phyloP scores from a whole-genome alignment of 306 rosid genomes.

The Vigna hirtella region DNA sequence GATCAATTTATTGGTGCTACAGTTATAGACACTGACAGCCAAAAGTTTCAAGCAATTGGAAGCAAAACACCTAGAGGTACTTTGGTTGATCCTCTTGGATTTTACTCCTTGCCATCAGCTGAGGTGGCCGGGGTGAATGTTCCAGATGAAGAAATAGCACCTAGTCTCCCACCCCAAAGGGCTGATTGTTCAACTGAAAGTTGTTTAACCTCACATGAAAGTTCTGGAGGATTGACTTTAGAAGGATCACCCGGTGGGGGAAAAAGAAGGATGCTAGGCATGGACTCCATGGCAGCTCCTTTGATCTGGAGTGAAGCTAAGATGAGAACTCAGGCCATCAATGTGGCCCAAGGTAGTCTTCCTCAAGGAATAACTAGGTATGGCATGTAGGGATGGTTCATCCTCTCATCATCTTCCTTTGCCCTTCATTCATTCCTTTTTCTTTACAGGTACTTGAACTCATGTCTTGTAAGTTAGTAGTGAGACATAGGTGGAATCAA shows the following conservation, averaged over 20 bases:
- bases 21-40: constrained; percentile 67
- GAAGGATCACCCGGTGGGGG: constrained; percentile 78
- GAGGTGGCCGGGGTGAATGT: constrained; percentile 59
- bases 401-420: constrained; percentile 41
- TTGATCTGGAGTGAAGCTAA: constrained; percentile 82
- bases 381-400: constrained; percentile 64
- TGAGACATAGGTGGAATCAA: constrained; percentile 50
- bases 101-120: constrained; percentile 65
- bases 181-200: constrained; percentile 98
- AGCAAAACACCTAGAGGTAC: constrained; percentile 65
- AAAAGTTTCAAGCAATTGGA: constrained; percentile 67
- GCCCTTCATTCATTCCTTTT: constrained; percentile 47
- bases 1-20: constrained; percentile 87
- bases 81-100: constrained; percentile 73
- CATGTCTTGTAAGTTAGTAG: constrained; percentile 52
- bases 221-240: constrained; percentile 73
- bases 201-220: constrained; percentile 92
- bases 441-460: constrained; percentile 38
- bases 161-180: constrained; percentile 60
- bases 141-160: constrained; percentile 66
- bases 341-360: constrained; percentile 63
- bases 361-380: constrained; percentile 68
- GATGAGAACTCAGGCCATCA: constrained; percentile 74
- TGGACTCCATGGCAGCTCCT: constrained; percentile 68
- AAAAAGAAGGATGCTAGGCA: constrained; percentile 62